Percentiles rank a stretch among this genome's conserved stretches.
Conservation (phyloP, 371 early-diverging fungal genomes). For the Basidiobolus heterosporus region DNA sequence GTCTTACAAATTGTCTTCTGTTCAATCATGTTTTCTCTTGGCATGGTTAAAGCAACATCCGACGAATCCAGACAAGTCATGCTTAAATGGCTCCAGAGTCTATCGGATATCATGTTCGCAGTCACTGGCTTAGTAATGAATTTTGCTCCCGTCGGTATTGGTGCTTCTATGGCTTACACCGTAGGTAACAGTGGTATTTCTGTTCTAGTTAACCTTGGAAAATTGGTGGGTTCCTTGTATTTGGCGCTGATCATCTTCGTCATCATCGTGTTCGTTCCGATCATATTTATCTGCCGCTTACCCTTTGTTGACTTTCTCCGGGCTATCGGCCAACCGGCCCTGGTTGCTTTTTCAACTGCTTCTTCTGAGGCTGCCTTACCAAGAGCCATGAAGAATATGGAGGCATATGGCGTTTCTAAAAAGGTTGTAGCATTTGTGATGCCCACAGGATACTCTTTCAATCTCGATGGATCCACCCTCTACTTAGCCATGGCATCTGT, state of each 20-base stretch:
- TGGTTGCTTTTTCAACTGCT: conserved; percentile 74
- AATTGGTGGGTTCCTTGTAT: conserved; percentile 51
- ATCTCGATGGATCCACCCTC: conserved; percentile 66
- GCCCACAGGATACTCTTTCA: conserved; percentile 69
- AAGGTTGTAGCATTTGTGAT: conserved; percentile 56
- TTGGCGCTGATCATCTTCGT: conserved; percentile 36
- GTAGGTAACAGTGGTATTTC: conserved; percentile 47
- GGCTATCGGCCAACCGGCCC: conserved; percentile 39
- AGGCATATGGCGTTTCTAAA: conserved; percentile 52
- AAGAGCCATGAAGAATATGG: conserved; percentile 54
- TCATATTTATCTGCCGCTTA: conserved; percentile 35
- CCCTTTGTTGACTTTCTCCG: conserved; percentile 33
- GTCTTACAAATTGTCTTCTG: conserved; percentile 52
- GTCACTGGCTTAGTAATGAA: conserved; percentile 48
- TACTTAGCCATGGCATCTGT: conserved; percentile 48
- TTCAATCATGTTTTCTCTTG: conserved; percentile 48
- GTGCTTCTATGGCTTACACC: conserved; percentile 43
- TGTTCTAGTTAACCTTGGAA: conserved; percentile 42
- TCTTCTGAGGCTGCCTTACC: conserved; percentile 68
- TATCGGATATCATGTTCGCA: conserved; percentile 52
- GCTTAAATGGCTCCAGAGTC: conserved; percentile 32
- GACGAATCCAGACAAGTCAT: conserved; percentile 25
- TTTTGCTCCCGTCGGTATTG: conserved; percentile 62
- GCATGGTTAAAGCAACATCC: conserved; percentile 25
- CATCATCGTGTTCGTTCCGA: conserved; percentile 40